A percentile compares a stretch with the other conserved stretches of the same genome.
Conservation (phyloP, 2,329 filamentous ascomycete genomes). For the Cercospora citrullina region DNA sequence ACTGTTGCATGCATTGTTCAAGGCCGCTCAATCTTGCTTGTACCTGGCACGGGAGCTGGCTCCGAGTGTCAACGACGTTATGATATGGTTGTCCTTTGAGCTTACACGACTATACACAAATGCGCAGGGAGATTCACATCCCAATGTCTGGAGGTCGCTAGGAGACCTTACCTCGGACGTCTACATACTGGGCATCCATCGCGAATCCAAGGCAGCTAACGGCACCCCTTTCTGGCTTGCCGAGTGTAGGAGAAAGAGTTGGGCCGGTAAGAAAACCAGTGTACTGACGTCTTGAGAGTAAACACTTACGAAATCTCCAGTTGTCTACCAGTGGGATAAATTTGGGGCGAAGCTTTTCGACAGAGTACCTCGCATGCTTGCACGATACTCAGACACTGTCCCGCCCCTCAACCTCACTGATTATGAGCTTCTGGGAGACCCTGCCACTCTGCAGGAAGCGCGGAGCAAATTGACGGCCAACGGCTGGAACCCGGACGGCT, state of each 20-base stretch:
- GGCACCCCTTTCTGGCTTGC: conserved; percentile 27
- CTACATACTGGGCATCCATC: conserved; percentile 52
- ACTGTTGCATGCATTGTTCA: conserved; percentile 20
- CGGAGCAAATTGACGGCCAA: conserved; percentile 10
- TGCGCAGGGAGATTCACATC: conserved; percentile 17
- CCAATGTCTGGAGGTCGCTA: conserved; percentile 17
- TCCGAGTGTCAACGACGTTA: conserved; percentile 18
- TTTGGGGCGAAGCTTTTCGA: conserved; percentile 24
- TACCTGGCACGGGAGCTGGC: conserved; percentile 20
- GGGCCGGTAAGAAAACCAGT: not conserved
- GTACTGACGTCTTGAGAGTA: not conserved
- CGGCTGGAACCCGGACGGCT: conserved; percentile 19
- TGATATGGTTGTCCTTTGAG: conserved; percentile 21
- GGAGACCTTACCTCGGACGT: conserved; percentile 68
- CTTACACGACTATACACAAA: conserved; percentile 5
- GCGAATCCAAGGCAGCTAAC: conserved; percentile 20
- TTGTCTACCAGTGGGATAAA: conserved; percentile 25
- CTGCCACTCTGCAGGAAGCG: conserved; percentile 10
- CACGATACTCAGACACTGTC: conserved; percentile 15
- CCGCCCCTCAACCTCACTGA: conserved; percentile 13
- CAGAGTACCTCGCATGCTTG: no score
- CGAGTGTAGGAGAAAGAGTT: conserved; percentile 24
- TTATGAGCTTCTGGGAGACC: conserved; percentile 6
- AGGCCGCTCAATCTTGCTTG: conserved; percentile 11
- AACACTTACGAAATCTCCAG: not conserved